A percentile compares a stretch with the other conserved stretches of the same genome.
These are phyloP conservation scores for Dillenia turbinata DNA, from an alignment of 164 flowering plant species.

Conservation along the genomic window DNA sequence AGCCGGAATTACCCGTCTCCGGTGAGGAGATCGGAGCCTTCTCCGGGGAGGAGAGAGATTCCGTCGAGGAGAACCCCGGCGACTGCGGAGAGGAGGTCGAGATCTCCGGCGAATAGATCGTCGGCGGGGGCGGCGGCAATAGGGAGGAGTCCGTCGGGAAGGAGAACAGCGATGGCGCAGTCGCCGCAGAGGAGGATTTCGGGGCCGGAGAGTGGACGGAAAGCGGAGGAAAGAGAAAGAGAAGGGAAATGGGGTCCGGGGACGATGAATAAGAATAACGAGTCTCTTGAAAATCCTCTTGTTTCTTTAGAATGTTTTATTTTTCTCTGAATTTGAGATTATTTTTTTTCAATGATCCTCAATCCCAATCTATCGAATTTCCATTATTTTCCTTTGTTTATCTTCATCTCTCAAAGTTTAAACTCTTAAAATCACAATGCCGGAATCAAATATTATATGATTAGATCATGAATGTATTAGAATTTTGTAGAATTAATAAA, in stretches of 20 bases:
- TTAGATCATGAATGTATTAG: too few relatives aligned
- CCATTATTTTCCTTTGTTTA: too few relatives aligned
- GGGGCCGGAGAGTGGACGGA: slow-evolving; percentile 11
- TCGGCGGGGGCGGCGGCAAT: slow-evolving; percentile 11
- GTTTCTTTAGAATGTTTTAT: slow-evolving; percentile 72
- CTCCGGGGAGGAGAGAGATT: slow-evolving; percentile 21
- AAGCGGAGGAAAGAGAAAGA: slow-evolving; percentile 8
- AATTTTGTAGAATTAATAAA: too few relatives aligned
- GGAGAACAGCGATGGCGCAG: slow-evolving; percentile 36
- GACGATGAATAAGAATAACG: slow-evolving; percentile 15
- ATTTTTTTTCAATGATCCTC: too few relatives aligned
- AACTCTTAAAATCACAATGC: too few relatives aligned
- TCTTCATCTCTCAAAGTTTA: too few relatives aligned
- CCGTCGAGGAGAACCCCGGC: slow-evolving; percentile 18
- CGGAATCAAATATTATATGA: too few relatives aligned
- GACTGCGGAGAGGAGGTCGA: slow-evolving; percentile 22
- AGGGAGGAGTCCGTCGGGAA: slow-evolving; percentile 33
- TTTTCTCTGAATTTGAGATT: slow-evolving; percentile 27
- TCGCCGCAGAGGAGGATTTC: slow-evolving; percentile 14
- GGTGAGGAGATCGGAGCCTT: slow-evolving; percentile 23
- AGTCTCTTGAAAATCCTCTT: slow-evolving; percentile 58
- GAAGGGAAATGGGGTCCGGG: neutral
- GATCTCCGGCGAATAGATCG: slow-evolving; percentile 36
- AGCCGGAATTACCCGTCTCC: slow-evolving; percentile 26
- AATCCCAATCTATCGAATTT: too few relatives aligned